Base-by-base conservation (phyloP, 768 basidiomycete species). In the Clitopilus passeckerianus region DNA sequence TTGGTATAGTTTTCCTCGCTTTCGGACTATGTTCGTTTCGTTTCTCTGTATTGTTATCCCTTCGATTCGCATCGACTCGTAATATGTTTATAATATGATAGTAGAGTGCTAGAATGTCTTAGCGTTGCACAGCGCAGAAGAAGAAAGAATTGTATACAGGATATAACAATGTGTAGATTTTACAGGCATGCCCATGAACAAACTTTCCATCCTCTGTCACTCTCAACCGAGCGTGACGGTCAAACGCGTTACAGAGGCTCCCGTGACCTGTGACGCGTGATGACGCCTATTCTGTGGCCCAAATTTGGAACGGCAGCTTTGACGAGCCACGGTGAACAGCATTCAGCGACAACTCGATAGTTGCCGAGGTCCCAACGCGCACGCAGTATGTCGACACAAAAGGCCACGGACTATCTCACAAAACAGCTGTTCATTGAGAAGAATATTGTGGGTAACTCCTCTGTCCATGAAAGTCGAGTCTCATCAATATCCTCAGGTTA, bases 351-450 rank as follows among this genome's bases (percentile, higher is more conserved):
- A 41, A 30, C 27, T 30, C 4, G 27, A 30, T 30, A 30, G 4
- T 30, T 30, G 4, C 10, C 37, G 5, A 14, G 37, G n/a, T 41
- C 3, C 5, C 3, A 41, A 18, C n/a, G 53, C 50, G 20, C 37
- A 57, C 1, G 22, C 10, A 12, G 15, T 18, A 83, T 82, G 82
- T 70, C 78, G 22, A 73, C 74, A 12, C 72, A 77, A 63, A 58
- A 67, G 6, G 73, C 80, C 35, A 68, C 73, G 34, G 80, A 84
- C 63, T 82, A 75, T 60, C 66, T 84, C 44, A 80, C 78, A 16
- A 83, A 83, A 61, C 76, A 83, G 54, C 68, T 84, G 14, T 76
- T 77, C 52, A 80, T 83, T 18, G 80, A 81, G 60, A 77, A 70
- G 61, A 81, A 80, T 58, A 74, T 84, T 52, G 83, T 80, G 58